phyloP scores from a whole-genome alignment of 169 alveolate genomes.

The Hepatocystis sp. region DNA sequence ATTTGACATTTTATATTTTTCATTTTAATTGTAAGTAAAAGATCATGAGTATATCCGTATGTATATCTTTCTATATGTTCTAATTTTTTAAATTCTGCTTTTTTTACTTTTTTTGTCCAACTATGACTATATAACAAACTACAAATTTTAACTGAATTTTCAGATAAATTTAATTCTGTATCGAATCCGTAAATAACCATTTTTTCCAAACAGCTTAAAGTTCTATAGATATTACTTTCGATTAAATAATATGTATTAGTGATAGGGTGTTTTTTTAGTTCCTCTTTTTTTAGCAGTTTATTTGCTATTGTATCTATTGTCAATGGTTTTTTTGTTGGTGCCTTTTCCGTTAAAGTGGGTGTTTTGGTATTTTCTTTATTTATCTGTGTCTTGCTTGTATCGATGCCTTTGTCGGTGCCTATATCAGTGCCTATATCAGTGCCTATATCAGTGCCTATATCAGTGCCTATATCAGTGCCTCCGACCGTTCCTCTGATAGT shows the following conservation, averaged over 20 bases:
- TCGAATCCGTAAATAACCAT: constrained; percentile 31
- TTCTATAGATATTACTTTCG: constrained; percentile 41
- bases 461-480: no score
- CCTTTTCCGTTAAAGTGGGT: no score
- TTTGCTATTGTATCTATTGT: neutral
- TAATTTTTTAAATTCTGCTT: constrained; percentile 18
- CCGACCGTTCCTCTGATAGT: no score
- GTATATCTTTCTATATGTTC: neutral
- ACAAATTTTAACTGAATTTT: constrained; percentile 37
- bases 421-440: no score
- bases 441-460: no score
- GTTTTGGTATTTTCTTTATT: no score
- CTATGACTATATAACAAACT: constrained; percentile 29
- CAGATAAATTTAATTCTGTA: neutral
- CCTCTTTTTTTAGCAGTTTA: neutral
- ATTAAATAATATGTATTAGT: neutral
- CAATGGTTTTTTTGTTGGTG: no score
- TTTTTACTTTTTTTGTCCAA: constrained; percentile 23
- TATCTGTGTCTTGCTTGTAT: no score
- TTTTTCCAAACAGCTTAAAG: constrained; percentile 75
- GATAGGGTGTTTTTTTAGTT: neutral
- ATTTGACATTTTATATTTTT: constrained; percentile 14
- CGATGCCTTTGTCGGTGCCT: no score
- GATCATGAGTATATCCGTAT: constrained; percentile 56
- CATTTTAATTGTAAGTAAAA: constrained; percentile 5